Evolutionary conservation across 257 asterid genomes (phyloP).

Genomic region (Ajuga chamaepitys): DNA sequence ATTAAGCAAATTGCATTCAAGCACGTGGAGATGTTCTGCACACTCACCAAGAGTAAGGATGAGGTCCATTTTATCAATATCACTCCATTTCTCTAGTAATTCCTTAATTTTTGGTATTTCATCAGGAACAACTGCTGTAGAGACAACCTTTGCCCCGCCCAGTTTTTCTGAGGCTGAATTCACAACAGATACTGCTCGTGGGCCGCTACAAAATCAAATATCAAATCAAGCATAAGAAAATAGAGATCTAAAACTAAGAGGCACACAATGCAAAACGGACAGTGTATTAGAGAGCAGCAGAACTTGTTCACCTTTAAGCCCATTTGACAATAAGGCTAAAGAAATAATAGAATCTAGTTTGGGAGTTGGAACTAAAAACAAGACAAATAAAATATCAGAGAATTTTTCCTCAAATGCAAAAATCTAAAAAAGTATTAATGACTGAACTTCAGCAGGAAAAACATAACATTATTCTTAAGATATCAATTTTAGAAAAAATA

Average conservation of each 20-base stretch:
- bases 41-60: constrained; percentile 85
- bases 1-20: background rate
- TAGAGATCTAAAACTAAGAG: background rate
- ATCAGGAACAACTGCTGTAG: constrained; percentile 78
- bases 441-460: background rate
- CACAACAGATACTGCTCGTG: constrained; percentile 85
- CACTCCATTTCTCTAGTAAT: constrained; percentile 74
- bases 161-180: constrained; percentile 72
- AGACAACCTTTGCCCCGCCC: constrained; percentile 73
- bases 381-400: background rate
- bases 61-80: constrained; percentile 80
- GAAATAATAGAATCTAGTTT: background rate
- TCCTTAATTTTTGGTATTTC: constrained; percentile 69
- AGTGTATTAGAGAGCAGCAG: background rate
- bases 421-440: background rate
- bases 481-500: background rate
- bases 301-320: background rate
- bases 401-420: no score
- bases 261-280: background rate
- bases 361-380: background rate
- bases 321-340: background rate
- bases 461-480: background rate
- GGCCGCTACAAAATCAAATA: constrained; percentile 58
- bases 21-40: background rate
- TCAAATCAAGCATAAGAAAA: constrained; percentile 12